These are phyloP conservation scores for Rhodotorula paludigena DNA, from an alignment of 768 basidiomycete species.

Conservation along the genomic window DNA sequence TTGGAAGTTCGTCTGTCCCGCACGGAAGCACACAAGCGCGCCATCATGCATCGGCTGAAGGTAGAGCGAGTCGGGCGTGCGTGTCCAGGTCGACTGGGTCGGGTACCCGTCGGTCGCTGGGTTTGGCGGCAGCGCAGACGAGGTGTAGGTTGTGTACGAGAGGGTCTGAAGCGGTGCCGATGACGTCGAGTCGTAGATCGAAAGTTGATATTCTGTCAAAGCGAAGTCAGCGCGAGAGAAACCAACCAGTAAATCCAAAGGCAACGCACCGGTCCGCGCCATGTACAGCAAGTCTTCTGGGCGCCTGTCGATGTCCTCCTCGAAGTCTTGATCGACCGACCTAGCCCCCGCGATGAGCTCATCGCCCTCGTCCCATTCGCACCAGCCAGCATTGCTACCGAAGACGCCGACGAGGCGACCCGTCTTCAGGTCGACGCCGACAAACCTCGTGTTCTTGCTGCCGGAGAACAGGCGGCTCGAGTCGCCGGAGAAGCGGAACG, in stretches of 20 bases:
- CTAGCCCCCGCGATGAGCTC: conserved; percentile 11
- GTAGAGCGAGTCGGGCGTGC: conserved; percentile 72
- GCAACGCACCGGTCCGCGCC: conserved; percentile 59
- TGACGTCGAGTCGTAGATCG: conserved; percentile 63
- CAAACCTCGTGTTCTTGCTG: conserved; percentile 73
- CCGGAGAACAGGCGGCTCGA: conserved; percentile 76
- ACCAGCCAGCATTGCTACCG: conserved; percentile 41
- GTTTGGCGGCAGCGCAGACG: conserved; percentile 46
- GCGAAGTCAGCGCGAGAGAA: neutral
- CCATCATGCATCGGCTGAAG: conserved; percentile 76
- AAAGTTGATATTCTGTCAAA: conserved; percentile 74
- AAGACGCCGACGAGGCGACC: conserved; percentile 58
- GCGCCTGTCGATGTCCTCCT: conserved; percentile 40
- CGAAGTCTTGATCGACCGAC: conserved; percentile 38
- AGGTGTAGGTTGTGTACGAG: conserved; percentile 85
- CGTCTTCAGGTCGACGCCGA: conserved; percentile 58
- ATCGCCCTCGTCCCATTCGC: conserved; percentile 41
- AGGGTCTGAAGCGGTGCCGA: conserved; percentile 64
- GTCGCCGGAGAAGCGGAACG: conserved; percentile 69
- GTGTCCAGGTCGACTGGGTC: conserved; percentile 66
- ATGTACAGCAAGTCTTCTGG: conserved; percentile 55
- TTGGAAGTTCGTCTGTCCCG: conserved; percentile 37
- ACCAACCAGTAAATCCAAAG: neutral
- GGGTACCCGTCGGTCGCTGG: conserved; percentile 36
- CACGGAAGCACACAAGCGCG: conserved; percentile 65